A percentile compares a stretch with the other conserved stretches of the same genome.
These are phyloP conservation scores for Yueomyces sp. DNA, from an alignment of 805 yeast species.

Conservation along the genomic window DNA sequence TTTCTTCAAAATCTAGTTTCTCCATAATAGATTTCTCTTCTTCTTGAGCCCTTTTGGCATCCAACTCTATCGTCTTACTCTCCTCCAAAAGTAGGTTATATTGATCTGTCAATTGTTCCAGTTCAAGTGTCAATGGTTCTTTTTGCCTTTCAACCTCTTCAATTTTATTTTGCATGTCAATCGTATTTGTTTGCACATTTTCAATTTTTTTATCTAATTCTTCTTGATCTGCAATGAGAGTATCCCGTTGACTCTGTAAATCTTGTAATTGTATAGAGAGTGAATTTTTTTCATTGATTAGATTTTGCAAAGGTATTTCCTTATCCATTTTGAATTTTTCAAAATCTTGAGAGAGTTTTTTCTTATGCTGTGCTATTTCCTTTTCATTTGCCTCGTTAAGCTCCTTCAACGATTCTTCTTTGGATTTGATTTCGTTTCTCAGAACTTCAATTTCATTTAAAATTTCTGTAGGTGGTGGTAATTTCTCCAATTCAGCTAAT, in stretches of 20 bases:
- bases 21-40: slow-evolving; percentile 11
- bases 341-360: slow-evolving; percentile 10
- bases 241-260: slow-evolving; percentile 6
- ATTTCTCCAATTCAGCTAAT: slow-evolving; percentile 9
- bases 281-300: slow-evolving; percentile 6
- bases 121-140: slow-evolving; percentile 10
- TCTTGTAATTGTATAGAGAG: background rate
- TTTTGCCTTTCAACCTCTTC: slow-evolving; percentile 4
- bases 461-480: slow-evolving; percentile 14
- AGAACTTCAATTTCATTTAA: slow-evolving; percentile 7
- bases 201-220: slow-evolving; percentile 13
- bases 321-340: slow-evolving; percentile 11
- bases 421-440: slow-evolving; percentile 4
- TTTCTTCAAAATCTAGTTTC: slow-evolving; percentile 26
- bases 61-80: slow-evolving; percentile 10
- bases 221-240: slow-evolving; percentile 2
- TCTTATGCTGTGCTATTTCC: slow-evolving; percentile 4
- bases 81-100: slow-evolving; percentile 7
- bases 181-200: slow-evolving; percentile 8
- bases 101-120: slow-evolving; percentile 12
- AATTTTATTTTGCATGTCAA: slow-evolving; percentile 5
- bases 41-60: slow-evolving; percentile 7
- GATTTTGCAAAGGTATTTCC: slow-evolving; percentile 9
- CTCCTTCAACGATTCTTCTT: slow-evolving; percentile 4
- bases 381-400: slow-evolving; percentile 7